A percentile compares a stretch with the other conserved stretches of the same genome.
phyloP scores from a whole-genome alignment of 305 asterid species.

The Nicotiana rustica region DNA sequence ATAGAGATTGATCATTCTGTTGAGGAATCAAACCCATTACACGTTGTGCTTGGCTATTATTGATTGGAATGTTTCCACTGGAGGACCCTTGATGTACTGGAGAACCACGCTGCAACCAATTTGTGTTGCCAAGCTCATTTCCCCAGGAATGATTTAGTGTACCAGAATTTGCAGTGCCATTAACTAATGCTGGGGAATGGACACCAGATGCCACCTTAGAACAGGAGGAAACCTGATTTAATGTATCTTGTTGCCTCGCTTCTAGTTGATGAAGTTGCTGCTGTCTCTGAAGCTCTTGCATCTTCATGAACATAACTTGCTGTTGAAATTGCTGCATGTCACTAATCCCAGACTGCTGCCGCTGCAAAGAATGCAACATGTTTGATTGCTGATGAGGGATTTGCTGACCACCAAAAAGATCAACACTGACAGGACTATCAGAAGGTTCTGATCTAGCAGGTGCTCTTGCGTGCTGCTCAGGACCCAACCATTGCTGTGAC shows the following conservation, averaged over 20 bases:
- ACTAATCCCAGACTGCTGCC: conserved; percentile 70
- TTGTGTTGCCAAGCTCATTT: conserved; percentile 61
- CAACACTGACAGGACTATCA: conserved; percentile 69
- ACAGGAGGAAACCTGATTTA: conserved; percentile 57
- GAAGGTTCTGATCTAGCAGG: conserved; percentile 65
- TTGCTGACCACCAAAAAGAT: conserved; percentile 88
- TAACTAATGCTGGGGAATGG: conserved; percentile 55
- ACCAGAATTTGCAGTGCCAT: conserved; percentile 61
- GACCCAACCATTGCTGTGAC: conserved; percentile 62
- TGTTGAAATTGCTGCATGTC: conserved; percentile 87
- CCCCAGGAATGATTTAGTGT: conserved; percentile 55
- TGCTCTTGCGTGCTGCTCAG: conserved; percentile 66
- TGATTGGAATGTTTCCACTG: conserved; percentile 58
- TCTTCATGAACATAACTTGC: conserved; percentile 72
- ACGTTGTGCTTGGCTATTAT: conserved; percentile 60
- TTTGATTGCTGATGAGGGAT: conserved; percentile 73
- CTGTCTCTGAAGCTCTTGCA: conserved; percentile 93
- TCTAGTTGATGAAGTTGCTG: conserved; percentile 75
- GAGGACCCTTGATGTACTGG: conserved; percentile 65
- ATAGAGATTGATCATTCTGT: conserved; percentile 82
- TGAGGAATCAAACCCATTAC: conserved; percentile 60
- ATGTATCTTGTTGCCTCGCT: conserved; percentile 58
- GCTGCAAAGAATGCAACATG: conserved; percentile 73
- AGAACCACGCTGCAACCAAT: conserved; percentile 71
- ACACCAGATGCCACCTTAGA: conserved; percentile 62